Base-by-base conservation (phyloP, 1,284 basidiomycete species). In the Vanrija sp. region DNA sequence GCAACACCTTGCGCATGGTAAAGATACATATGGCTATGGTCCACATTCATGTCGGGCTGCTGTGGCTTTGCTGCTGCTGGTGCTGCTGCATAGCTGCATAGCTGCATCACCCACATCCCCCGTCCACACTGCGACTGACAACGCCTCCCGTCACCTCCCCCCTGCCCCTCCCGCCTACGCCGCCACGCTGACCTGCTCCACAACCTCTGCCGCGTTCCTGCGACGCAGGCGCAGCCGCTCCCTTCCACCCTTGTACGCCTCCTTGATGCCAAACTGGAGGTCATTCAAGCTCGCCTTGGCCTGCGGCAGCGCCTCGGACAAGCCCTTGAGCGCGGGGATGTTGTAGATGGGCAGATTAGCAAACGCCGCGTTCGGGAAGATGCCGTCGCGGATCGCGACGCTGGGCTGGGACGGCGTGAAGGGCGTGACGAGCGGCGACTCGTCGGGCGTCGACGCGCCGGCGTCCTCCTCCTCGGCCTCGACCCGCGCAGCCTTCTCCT, bases 361-460 rank as follows among this genome's bases (percentile, higher is more conserved):
- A 48, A 55, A 57, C 1, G 52, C 51, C 12, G 52, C 57, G 48
- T 40, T 60, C 1, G 62, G 54, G 57, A 68, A 63, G 48, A 66
- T 59, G 21, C 60, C 49, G 50, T 67, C 65, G 38, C 63, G 58
- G 29, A 66, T 56, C 3, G 57, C 51, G 44, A 62, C 48, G 1
- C 63, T 61, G 5, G 60, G 62, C 38, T 57, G 57, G 1, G 54
- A 55, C 1, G 73, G 69, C 16, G 73, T 73, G 54, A 64, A 61
- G 14, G 72, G 74, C 7, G 74, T 75, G 42, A 72, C 53, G 51
- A 75, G 60, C 1, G 72, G 74, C 15, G 69, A 67, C 42, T 72
- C 70, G 38, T 73, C 69, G 3, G 71, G 71, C 3, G 73, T 67
- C 1, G 19, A 38, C 6, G 53, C 51, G 21, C 55, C 64, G n/a